These are phyloP conservation scores for Penicillium malachiteum DNA, from an alignment of 495 filamentous ascomycete species.

Conservation along the genomic window DNA sequence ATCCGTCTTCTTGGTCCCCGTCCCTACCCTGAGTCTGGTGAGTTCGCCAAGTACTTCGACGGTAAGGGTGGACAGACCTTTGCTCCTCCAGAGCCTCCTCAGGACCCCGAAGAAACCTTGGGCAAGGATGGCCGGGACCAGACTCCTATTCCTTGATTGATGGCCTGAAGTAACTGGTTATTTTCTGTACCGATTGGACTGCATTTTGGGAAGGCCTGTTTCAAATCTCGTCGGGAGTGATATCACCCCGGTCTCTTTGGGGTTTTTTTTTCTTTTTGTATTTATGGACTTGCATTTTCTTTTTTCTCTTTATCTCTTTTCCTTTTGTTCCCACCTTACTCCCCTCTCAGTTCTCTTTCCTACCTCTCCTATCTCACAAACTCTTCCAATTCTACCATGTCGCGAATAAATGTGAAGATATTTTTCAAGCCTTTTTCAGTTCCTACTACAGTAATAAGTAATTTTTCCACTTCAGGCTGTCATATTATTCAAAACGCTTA, in stretches of 20 bases:
- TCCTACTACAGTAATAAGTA: neutral
- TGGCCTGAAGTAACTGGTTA: slow-evolving; percentile 13
- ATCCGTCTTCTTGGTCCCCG: slow-evolving; percentile 80
- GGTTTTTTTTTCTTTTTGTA: slow-evolving; percentile 39
- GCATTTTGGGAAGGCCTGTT: slow-evolving; percentile 19
- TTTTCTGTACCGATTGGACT: slow-evolving; percentile 21
- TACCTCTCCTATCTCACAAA: slow-evolving; percentile 19
- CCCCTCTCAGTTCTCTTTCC: slow-evolving; percentile 22
- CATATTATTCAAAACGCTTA: no score
- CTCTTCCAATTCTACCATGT: slow-evolving; percentile 18
- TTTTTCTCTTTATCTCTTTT: slow-evolving; percentile 28
- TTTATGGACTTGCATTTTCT: slow-evolving; percentile 39
- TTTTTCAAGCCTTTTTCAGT: slow-evolving; percentile 1
- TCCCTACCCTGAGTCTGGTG: slow-evolving; percentile 76
- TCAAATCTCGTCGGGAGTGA: slow-evolving; percentile 21
- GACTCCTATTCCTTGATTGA: slow-evolving; percentile 43
- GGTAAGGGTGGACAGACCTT: slow-evolving; percentile 44
- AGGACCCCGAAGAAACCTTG: slow-evolving; percentile 25
- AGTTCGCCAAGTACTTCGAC: slow-evolving; percentile 93
- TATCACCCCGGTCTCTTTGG: slow-evolving; percentile 29
- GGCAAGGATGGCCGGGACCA: slow-evolving; percentile 47
- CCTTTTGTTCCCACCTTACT: slow-evolving; percentile 15
- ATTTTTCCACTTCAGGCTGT: no score
- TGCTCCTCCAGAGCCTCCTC: slow-evolving; percentile 57
- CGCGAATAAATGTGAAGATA: slow-evolving; percentile 18